phyloP scores from a whole-genome alignment of 371 early-diverging fungal genomes.

The Syncephalastrum monosporum region DNA sequence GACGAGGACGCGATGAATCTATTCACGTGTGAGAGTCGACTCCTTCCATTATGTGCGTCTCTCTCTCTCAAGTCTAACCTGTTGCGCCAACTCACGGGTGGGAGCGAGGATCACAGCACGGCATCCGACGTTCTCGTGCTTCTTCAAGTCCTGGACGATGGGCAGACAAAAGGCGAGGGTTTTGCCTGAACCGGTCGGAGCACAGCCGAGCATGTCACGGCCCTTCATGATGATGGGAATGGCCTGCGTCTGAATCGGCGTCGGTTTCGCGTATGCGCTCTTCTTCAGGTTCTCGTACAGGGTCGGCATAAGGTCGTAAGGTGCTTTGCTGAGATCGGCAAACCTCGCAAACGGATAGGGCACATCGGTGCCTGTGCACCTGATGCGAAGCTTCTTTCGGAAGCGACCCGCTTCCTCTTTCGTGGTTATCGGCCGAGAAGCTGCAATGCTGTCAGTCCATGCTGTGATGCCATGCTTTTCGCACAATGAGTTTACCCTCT shows the following conservation, averaged over 20 bases:
- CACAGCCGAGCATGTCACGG: slow-evolving; percentile 91
- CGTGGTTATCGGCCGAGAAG: slow-evolving; percentile 8
- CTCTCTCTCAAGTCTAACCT: slow-evolving; percentile 55
- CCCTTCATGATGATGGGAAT: slow-evolving; percentile 76
- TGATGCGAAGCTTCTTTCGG: slow-evolving; percentile 77
- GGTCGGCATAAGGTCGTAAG: slow-evolving; percentile 67
- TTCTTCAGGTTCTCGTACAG: slow-evolving; percentile 21
- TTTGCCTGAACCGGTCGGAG: slow-evolving; percentile 99
- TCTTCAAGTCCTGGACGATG: slow-evolving; percentile 79
- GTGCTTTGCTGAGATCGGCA: slow-evolving; percentile 65
- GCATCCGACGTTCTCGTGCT: slow-evolving; percentile 74
- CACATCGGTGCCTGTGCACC: slow-evolving; percentile 83
- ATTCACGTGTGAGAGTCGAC: background rate
- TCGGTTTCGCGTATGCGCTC: slow-evolving; percentile 78
- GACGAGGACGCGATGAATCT: slow-evolving; percentile 79
- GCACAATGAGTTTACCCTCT: too few species aligned
- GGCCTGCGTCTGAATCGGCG: slow-evolving; percentile 96
- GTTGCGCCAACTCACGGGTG: slow-evolving; percentile 96
- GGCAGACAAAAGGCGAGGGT: slow-evolving; percentile 96
- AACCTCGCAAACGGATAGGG: slow-evolving; percentile 85
- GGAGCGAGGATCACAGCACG: slow-evolving; percentile 94
- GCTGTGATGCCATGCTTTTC: background rate
- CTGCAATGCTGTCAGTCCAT: background rate
- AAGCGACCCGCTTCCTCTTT: slow-evolving; percentile 29
- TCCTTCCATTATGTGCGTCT: background rate